These are phyloP conservation scores for Ophiosphaerella narmari DNA, from an alignment of 2,329 filamentous ascomycete genomes.

Conservation along the genomic window DNA sequence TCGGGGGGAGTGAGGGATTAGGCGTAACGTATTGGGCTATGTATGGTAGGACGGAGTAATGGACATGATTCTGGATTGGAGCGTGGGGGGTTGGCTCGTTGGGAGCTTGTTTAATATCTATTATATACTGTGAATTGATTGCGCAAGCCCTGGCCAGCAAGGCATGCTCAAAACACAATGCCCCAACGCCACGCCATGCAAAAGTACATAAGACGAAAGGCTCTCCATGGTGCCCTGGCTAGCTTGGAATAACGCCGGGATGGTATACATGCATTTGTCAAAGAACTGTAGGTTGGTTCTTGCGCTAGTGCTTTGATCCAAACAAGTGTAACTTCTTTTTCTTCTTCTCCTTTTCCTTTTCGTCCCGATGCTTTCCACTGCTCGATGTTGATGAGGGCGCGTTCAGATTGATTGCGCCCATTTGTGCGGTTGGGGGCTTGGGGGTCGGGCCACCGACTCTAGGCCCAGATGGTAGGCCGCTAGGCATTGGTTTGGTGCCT, in stretches of 20 bases:
- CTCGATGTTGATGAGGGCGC: conserved; percentile 21
- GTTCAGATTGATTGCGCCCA: conserved; percentile 41
- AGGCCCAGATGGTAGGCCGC: conserved; percentile 37
- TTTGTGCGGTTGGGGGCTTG: conserved; percentile 41
- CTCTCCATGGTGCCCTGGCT: too few species aligned
- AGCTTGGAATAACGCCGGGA: conserved; percentile 12
- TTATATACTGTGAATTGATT: not conserved
- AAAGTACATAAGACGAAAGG: not conserved
- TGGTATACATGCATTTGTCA: conserved; percentile 4
- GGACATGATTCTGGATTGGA: not conserved
- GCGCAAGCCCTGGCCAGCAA: conserved; percentile 1
- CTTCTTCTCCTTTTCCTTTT: conserved; percentile 46
- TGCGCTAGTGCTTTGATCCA: conserved; percentile 36
- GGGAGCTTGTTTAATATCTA: not conserved
- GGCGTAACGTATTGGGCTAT: not conserved
- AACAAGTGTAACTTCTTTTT: conserved; percentile 65
- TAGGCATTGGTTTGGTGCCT: conserved; percentile 43
- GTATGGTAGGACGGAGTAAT: not conserved
- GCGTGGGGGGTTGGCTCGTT: too few species aligned
- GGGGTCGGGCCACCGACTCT: conserved; percentile 19
- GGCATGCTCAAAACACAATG: not conserved
- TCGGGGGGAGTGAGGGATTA: conserved; percentile 9
- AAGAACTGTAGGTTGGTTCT: conserved; percentile 2
- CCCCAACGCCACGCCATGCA: conserved; percentile 15
- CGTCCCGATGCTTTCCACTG: conserved; percentile 28